Percentiles rank a stretch among this genome's conserved stretches.
Evolutionary conservation across 108 stramenopile genomes (phyloP).

Genomic region (Thalassiosira profunda): DNA sequence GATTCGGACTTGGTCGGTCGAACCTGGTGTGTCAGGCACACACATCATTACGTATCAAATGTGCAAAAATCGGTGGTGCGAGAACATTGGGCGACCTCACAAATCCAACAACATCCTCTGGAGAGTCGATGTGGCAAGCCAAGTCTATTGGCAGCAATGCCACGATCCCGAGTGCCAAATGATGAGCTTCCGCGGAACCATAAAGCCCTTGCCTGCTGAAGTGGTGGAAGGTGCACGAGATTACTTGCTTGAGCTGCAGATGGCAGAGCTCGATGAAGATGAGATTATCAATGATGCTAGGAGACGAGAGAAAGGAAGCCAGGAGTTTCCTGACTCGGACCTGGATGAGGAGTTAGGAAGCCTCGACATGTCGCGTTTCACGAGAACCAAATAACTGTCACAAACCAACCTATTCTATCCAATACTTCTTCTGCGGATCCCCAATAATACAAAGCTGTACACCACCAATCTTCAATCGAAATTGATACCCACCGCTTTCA

Average conservation of each 20-base stretch:
- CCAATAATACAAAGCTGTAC: not conserved
- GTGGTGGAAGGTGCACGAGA: conserved; percentile 53
- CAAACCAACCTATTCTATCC: too few species aligned
- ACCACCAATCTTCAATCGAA: conserved; percentile 23
- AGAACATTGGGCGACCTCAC: conserved; percentile 36
- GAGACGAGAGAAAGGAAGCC: not conserved
- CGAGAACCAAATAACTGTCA: not conserved
- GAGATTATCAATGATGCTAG: conserved; percentile 7
- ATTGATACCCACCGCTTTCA: conserved; percentile 70
- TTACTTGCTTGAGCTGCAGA: conserved; percentile 46
- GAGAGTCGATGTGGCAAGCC: conserved; percentile 66
- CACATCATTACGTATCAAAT: conserved; percentile 77
- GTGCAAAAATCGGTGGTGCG: conserved; percentile 79
- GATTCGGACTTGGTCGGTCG: conserved; percentile 88
- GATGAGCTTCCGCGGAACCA: conserved; percentile 38
- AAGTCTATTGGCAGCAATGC: conserved; percentile 69
- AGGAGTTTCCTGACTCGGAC: conserved; percentile 6
- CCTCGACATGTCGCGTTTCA: not conserved
- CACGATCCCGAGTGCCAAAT: conserved; percentile 80
- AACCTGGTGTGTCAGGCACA: conserved; percentile 8
- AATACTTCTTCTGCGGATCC: not conserved
- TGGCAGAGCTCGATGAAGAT: conserved; percentile 26
- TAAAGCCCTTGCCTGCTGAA: conserved; percentile 24
- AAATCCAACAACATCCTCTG: conserved; percentile 87
- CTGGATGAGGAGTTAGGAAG: conserved; percentile 6